These are phyloP conservation scores for Eucalyptus cladocalyx DNA, from an alignment of 345 rosid species.

Conservation along the genomic window DNA sequence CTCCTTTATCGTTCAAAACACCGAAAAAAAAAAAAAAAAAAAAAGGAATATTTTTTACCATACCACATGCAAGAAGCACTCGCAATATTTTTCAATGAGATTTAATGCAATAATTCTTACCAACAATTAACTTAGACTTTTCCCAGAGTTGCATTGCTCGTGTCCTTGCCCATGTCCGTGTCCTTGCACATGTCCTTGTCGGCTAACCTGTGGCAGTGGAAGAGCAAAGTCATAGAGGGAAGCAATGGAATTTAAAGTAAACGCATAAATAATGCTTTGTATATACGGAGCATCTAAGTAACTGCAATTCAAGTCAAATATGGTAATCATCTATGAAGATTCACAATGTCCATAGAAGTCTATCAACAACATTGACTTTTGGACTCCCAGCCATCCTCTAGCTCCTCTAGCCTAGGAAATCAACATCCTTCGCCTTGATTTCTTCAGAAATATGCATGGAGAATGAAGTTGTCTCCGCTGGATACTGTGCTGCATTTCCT, in stretches of 20 bases:
- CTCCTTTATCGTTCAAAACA: background rate
- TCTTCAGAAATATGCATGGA: too few species aligned
- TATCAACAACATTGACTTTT: background rate
- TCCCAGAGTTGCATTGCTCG: too few species aligned
- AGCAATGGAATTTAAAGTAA: background rate
- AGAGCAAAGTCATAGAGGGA: background rate
- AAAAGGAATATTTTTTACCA: too few species aligned
- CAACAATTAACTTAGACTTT: too few species aligned
- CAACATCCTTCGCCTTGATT: background rate
- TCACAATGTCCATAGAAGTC: background rate
- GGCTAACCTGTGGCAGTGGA: background rate
- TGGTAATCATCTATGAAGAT: background rate
- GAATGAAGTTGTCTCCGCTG: background rate
- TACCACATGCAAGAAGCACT: background rate
- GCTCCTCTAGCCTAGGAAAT: background rate
- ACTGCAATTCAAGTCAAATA: background rate
- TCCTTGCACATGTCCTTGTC: too few species aligned
- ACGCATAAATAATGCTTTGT: background rate
- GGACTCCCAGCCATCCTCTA: background rate
- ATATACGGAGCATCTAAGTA: background rate
- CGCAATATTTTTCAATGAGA: background rate
- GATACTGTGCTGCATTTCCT: background rate
- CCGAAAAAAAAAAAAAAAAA: background rate
- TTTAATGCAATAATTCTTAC: too few species aligned
- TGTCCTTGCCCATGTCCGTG: too few species aligned